Evolutionary conservation across 2,329 filamentous ascomycete species (phyloP), one percentile per base, ranked within the genome.

Genomic region (Mariannaea elegans): DNA sequence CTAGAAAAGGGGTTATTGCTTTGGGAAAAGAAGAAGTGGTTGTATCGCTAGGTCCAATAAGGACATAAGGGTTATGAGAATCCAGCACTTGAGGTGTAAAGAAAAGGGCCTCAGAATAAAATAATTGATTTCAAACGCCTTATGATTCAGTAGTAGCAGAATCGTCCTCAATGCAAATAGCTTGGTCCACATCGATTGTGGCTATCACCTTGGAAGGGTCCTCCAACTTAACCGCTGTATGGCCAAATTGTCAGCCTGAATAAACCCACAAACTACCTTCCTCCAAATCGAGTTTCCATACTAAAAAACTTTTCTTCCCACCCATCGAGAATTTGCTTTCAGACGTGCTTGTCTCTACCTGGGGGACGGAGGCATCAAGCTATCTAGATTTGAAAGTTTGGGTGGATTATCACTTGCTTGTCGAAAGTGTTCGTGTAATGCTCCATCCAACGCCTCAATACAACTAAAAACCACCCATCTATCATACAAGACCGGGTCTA

Each of bases 401-500:
- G 41, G 38, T 38, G 44, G 34, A 19, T 29, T 50, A 39, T 53
- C 50, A 31, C 42, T 62, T 55, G 58, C 36, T 34, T 31, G 10
- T 41, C 34, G 14, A 45, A 24, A 64, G 44, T 59, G 49, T 50
- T 62, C 59, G 34, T 34, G 39, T 32, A 46, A 44, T 46, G 51
- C 16, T 51, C 53, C 56, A 50, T 48, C 46, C 54, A 68, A 70
- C 64, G 62, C 64, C 67, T 48, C 39, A 58, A 66, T 59, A 62
- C 67, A 60, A 39, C 50, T 49, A 48, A 55, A 67, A 48, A 27
- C 24, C 24, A 27, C 9, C 64, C 64, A 57, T 51, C 18, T 38
- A 63, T 56, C 52, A 46, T 61, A 62, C 58, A 67, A 56, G 47
- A 44, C 53, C 46, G 56, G 53, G 51, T 61, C 59, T 56, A 31